Evolutionary conservation across 352 stramenopile species (phyloP), one percentile per base, ranked within the genome.

Genomic region (Phytophthora pistaciae): DNA sequence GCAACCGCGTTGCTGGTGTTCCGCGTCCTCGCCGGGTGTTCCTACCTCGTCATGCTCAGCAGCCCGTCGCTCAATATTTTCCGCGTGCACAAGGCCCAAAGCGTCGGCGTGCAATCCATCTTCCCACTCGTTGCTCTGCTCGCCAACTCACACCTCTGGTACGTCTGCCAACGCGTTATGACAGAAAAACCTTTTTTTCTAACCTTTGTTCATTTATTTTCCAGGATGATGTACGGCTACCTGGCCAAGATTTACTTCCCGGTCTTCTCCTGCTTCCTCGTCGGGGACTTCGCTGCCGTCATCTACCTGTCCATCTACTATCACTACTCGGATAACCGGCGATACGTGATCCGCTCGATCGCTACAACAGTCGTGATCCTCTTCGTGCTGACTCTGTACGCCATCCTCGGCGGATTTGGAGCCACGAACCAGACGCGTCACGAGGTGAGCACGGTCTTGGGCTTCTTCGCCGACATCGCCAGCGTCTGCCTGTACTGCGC

Each of bases 281-380:
- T 79, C 14, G 79, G 77, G 10, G 77, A 80, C 42, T 65, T 84
- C n/a, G 71, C 66, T 11, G 73, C 69, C 4, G 31, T 75, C 20
- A 60, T 84, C 25, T 92, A 88, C 69, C 60, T 91, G n/a, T 31
- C 66, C 1, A 75, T 88, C 13, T 91, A 88, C 68, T 88, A 85
- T 27, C 75, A 64, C 21, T 85, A 79, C 68, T 78, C 76, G 14
- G 55, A 72, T 14, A 75, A 82, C n/a, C 72, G 66, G 9, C n/a
- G 54, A 5, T 68, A 63, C 42, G 74, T 85, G 27, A 42, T 72
- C 10, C 70, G 64, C 0, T 69, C 78, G 6, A 65, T 84, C 18
- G 60, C 33, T 0, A 70, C 72, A 23, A 60, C 68, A 7, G 16
- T 68, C 38, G 38, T 53, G 4, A 70, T 70, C 16, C 49, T 83